Evolutionary conservation across 352 stramenopile species (phyloP), one percentile per base, ranked within the genome.

Genomic region (Globisporangium solare): DNA sequence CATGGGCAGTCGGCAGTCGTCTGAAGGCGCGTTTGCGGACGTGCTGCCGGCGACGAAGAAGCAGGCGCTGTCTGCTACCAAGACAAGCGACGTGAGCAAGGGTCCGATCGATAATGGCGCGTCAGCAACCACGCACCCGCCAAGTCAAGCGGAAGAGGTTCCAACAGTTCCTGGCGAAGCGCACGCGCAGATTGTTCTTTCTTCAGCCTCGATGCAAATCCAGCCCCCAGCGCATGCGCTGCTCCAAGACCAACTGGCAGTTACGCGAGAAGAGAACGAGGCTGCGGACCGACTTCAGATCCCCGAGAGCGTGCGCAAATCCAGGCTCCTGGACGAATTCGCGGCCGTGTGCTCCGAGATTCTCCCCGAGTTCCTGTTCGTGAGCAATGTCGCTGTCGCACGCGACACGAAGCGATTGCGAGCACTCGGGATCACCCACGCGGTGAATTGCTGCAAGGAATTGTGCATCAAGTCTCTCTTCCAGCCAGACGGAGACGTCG

Each of bases 261-360:
- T 46, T 27, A 27, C 27, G 1, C 12, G 20, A 48, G 37, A 32
- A 6, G 37, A 18, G 2, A 47, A 15, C 14, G 20, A 12, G 1
- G 12, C 5, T 13, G 35, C 11, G 15, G 61, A 63, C 11, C 49
- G 37, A 2, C 81, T 83, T 51, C 18, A 64, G 10, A 56, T 82
- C 17, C 75, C 79, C 3, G 79, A 89, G 43, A 89, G 79, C 41
- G 79, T 87, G n/a, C 74, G 79, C 22, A 84, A 81, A 51, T 74
- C 74, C 20, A 58, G 58, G 14, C 68, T 62, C 21, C 51, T 86
- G 21, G 62, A 69, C 14, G 61, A 62, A 7, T 77, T 71, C n/a
- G 63, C 56, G 1, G 57, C 71, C 18, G 66, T 81, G n/a, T 89
- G 76, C 47, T 87, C 76, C 0, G 76, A 87, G 57, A 86, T 89